Base-by-base conservation (phyloP, 2,329 filamentous ascomycete species). In the Helminthosporium solani region DNA sequence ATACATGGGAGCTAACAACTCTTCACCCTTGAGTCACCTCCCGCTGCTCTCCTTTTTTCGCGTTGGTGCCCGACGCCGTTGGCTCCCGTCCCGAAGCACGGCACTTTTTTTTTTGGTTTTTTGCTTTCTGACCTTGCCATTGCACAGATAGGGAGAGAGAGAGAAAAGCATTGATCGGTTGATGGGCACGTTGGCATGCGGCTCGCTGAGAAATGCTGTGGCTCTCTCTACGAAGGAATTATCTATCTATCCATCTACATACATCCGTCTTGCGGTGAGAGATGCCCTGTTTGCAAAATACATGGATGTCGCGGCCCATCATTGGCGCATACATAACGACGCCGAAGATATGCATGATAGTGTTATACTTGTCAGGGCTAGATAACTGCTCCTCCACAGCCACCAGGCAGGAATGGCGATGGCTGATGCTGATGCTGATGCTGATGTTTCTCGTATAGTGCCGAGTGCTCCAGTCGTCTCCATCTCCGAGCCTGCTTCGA, bases 281-380 rank as follows among this genome's bases (percentile, higher is more conserved):
- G 33, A 58, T 52, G 54, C 49, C 18, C 50, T 43, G 46, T 40
- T 49, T 48, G 49, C 47, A 52, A 53, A 49, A 57, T 54, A 46
- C 39, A 23, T 16, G 30, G 27, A 9, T 35, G 9, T 52, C 49
- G 50, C 44, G 44, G 3, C 27, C 33, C 44, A 38, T 35, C 36
- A 33, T 33, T 28, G 39, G n/a, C 18, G 38, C 43, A 41, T 40
- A 9, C n/a, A n/a, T n/a, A n/a, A n/a, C 23, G 23, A 27, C 16
- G 11, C 21, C 23, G n/a, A 19, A 28, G 12, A 23, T n/a, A 31
- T 40, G 38, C 38, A 40, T 30, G 27, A 40, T 30, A 40, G n/a
- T n/a, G n/a, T n/a, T n/a, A n/a, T n/a, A n/a, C n/a, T n/a, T n/a
- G n/a, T n/a, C n/a, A n/a, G n/a, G n/a, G n/a, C n/a, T n/a, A n/a